A percentile compares a stretch with the other conserved stretches of the same genome.
phyloP scores from a whole-genome alignment of 2,329 filamentous ascomycete species.

The Blastomyces emzantsi region DNA sequence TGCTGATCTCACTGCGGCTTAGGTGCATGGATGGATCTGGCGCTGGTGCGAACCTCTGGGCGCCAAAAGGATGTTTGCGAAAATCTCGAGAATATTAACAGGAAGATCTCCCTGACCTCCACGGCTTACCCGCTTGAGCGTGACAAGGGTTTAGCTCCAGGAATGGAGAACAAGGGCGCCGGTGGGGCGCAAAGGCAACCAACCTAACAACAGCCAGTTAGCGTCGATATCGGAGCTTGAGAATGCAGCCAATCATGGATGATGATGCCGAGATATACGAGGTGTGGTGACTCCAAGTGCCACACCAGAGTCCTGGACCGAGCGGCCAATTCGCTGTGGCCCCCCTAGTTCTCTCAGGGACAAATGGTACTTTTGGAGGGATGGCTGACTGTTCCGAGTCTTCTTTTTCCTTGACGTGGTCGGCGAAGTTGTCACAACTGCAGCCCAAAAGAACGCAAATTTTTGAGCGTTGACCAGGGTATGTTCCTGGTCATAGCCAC shows the following conservation, averaged over 20 bases:
- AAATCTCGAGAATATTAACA: not conserved
- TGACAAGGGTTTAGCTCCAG: not conserved
- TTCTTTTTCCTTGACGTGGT: not conserved
- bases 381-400: not conserved
- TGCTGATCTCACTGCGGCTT: not conserved
- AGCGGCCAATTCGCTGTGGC: not conserved
- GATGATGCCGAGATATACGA: conserved; percentile 6
- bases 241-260: conserved; percentile 6
- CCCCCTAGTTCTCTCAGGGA: not conserved
- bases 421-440: not conserved
- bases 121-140: not conserved
- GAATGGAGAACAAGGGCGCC: not conserved
- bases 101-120: conserved; percentile 1
- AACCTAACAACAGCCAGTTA: not conserved
- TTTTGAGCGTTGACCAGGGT: not conserved
- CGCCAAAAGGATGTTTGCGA: not conserved
- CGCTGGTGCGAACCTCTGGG: not conserved
- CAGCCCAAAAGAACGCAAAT: not conserved
- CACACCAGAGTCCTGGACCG: not conserved
- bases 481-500: not conserved
- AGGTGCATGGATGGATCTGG: not conserved
- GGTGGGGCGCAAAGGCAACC: too few species aligned
- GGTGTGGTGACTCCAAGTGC: not conserved
- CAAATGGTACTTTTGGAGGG: not conserved
- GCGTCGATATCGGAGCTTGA: conserved; percentile 1